Conservation (phyloP, 768 basidiomycete genomes). For the Dacryopinax spathularia region DNA sequence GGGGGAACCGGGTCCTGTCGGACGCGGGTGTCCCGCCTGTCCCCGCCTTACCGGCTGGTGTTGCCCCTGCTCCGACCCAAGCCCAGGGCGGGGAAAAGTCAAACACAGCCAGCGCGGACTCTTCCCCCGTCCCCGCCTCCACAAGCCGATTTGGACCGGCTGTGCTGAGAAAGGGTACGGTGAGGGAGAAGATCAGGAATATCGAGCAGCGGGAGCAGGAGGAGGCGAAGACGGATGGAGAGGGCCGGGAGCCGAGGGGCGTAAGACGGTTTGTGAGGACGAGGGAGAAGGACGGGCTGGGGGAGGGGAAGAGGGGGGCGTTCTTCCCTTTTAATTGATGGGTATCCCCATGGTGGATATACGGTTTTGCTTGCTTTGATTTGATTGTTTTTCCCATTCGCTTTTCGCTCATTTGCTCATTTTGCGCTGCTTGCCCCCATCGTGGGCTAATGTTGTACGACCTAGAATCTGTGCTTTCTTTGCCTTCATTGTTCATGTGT, state of each 20-base stretch:
- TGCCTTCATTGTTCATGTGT: no score
- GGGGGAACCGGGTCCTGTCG: neutral
- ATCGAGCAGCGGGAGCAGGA: neutral
- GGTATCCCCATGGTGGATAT: neutral
- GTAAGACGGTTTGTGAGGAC: neutral
- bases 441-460: conserved; percentile 2
- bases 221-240: neutral
- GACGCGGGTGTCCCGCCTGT: neutral
- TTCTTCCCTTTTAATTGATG: conserved; percentile 1
- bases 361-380: neutral
- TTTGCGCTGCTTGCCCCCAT: neutral
- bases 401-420: neutral
- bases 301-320: neutral
- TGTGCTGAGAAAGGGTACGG: neutral
- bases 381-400: neutral
- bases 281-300: neutral
- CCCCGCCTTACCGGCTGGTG: neutral
- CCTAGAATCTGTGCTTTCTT: no score
- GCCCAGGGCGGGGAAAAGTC: no score
- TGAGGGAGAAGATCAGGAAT: neutral
- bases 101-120: neutral
- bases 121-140: neutral
- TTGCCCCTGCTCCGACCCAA: neutral
- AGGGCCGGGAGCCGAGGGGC: neutral
- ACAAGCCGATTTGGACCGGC: neutral